Base-by-base conservation (phyloP, 176 grass and related monocot genomes). In the Oryza glumipatula region DNA sequence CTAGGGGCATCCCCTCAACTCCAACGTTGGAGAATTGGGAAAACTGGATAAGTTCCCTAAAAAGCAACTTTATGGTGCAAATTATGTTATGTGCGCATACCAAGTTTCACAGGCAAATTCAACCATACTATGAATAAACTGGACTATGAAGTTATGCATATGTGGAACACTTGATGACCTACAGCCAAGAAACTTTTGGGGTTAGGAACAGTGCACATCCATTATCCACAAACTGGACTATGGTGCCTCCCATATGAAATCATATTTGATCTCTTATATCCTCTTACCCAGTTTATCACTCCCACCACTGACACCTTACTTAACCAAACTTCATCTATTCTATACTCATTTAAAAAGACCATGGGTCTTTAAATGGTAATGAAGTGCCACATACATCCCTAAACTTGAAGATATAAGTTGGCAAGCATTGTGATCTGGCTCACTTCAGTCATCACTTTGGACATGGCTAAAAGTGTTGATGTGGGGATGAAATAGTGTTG, bases 371-470 rank as follows among this genome's bases (percentile, higher is more conserved):
- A 49, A 49, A 15, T 49, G 7, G 47, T 49, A 49, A 49, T 49
- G 13, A 49, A 49, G 47, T 49, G 47, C 13, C 12, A 49, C 47
- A 21, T 56, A 56, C 16, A 17, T 56, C 52, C 52, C 52, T 77
- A 68, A 68, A 68, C 5, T 67, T 47, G 16, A 30, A 68, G 24
- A 51, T 67, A 67, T 49, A 80, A 39, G 26, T 33, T 78, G 76
- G 76, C 52, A 61, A 61, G 21, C 56, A 3, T 61, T n/a, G 58
- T 2, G 9, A 23, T 63, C 1, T 8, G 58, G 22, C 43, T 65
- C 63, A 48, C 77, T 79, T 65, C 8, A 7, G 64, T 67, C 77
- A 79, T 48, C 67, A 21, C 41, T 49, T 49, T 80, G 16, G 24
- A 77, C 24, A 46, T 79, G 67, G 61, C 60, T 67, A 67, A 65